Base-by-base conservation (phyloP, 495 filamentous ascomycete species). In the Cercophora scortea region DNA sequence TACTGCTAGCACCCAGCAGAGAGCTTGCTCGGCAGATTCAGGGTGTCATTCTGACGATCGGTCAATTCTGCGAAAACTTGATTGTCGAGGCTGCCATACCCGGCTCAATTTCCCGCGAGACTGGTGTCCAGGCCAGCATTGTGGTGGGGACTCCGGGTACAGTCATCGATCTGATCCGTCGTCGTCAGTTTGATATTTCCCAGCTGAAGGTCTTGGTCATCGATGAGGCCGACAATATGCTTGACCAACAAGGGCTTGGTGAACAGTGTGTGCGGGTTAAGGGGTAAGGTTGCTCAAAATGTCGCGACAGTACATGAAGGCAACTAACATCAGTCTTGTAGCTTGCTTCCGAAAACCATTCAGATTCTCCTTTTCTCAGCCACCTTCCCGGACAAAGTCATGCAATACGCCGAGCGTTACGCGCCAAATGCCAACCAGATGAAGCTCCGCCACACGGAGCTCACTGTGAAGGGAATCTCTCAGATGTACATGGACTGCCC, bases 181-280 rank as follows among this genome's bases (percentile, higher is more conserved):
- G 80, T 52, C 79, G 82, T 49, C 76, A 81, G 56, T 76, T 96
- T 53, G 76, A 88, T 47, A 67, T 79, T 0, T 77, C 67, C 7
- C 68, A 82, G 25, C 67, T 96, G 46, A 85, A 82, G 69, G 79
- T 95, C 15, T 78, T 96, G 50, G 88, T 94, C 49, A 73, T 96
- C 42, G 91, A 96, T 64, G 91, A 96, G 67, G 91, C 91, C 34
- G 91, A 96, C 68, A 95, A 95, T 71, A 95, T 96, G 91, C 74
- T 81, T 54, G 94, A 97, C 58, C 84, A 88, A 69, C 89, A 95
- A 70, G 94, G 94, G 32, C 70, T 99, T 49, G 91, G 91, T 50
- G 94, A 96, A 53, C 93, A 97, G 72, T 96, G 90, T 65, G 77
- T 88, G 49, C 85, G 92, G 54, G 88, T 95, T 54, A 95, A 90